Evolutionary conservation across 305 asterid genomes (phyloP).

Genomic region (Fraxinus sp.): DNA sequence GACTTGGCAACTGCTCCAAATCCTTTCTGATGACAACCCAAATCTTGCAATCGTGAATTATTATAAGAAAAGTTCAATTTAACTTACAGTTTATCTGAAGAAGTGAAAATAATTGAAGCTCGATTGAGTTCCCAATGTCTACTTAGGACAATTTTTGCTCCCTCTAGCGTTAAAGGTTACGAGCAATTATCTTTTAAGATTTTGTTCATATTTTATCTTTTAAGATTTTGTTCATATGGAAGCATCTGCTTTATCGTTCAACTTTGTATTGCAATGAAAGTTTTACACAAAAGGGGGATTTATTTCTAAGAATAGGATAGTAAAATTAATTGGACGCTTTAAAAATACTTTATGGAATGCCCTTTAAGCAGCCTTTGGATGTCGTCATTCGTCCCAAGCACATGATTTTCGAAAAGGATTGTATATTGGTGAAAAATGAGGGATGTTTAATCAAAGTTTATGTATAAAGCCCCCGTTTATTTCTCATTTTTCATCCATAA

Average conservation of each 20-base stretch:
- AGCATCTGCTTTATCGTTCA: no score
- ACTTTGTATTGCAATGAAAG: neutral
- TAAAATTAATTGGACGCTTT: no score
- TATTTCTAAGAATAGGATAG: no score
- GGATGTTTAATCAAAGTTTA: neutral
- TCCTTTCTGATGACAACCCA: neutral
- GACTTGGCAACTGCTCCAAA: neutral
- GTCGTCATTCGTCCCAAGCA: neutral
- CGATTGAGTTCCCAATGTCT: neutral
- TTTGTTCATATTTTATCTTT: no score
- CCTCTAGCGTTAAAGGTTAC: neutral
- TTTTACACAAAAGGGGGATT: no score
- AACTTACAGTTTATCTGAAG: neutral
- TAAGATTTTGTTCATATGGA: no score
- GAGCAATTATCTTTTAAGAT: no score
- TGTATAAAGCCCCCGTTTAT: neutral
- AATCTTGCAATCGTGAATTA: neutral
- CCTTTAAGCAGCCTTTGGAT: neutral
- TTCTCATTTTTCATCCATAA: no score
- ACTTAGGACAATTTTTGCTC: neutral
- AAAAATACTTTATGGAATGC: neutral
- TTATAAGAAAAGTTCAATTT: neutral
- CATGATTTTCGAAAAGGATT: no score
- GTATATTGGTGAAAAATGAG: neutral
- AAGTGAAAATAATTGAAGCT: neutral